Percentiles rank a stretch among this genome's conserved stretches.
Evolutionary conservation across 768 basidiomycete genomes (phyloP).

Genomic region (Kwoniella dejecticola): DNA sequence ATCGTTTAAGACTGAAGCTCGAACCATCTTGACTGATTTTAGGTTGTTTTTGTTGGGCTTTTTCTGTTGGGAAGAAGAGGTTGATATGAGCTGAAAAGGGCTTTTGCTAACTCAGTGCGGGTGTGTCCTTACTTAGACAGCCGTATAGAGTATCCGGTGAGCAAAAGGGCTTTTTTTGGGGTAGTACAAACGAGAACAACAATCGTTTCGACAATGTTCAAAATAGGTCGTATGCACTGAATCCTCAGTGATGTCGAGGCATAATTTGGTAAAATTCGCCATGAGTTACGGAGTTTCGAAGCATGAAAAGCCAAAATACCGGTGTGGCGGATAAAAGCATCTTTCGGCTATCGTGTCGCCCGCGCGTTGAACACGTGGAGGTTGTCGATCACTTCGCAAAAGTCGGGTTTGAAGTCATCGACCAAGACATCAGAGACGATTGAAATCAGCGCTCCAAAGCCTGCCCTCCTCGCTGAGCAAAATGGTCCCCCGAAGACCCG

Average conservation of each 20-base stretch:
- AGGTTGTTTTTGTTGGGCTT: slow-evolving; percentile 14
- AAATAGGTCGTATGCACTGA: slow-evolving; percentile 4
- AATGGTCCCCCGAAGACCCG: neutral
- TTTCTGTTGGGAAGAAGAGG: slow-evolving; percentile 6
- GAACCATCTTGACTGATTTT: slow-evolving; percentile 58
- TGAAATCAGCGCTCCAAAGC: too few relatives aligned
- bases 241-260: neutral
- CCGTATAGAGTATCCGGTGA: slow-evolving; percentile 51
- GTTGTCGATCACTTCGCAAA: too few relatives aligned
- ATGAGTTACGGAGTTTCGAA: slow-evolving; percentile 19
- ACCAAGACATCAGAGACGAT: too few relatives aligned
- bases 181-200: neutral
- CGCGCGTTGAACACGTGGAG: neutral
- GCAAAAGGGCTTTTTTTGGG: slow-evolving; percentile 26
- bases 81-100: slow-evolving; percentile 20
- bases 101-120: slow-evolving; percentile 53
- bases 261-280: slow-evolving; percentile 11
- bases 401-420: too few relatives aligned
- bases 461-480: too few relatives aligned
- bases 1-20: slow-evolving; percentile 57
- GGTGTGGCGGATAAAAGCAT: slow-evolving; percentile 12
- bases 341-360: neutral
- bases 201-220: neutral
- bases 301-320: neutral
- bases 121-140: slow-evolving; percentile 51